Base-by-base conservation (phyloP, 2,329 filamentous ascomycete genomes). In the Phoma sp. region DNA sequence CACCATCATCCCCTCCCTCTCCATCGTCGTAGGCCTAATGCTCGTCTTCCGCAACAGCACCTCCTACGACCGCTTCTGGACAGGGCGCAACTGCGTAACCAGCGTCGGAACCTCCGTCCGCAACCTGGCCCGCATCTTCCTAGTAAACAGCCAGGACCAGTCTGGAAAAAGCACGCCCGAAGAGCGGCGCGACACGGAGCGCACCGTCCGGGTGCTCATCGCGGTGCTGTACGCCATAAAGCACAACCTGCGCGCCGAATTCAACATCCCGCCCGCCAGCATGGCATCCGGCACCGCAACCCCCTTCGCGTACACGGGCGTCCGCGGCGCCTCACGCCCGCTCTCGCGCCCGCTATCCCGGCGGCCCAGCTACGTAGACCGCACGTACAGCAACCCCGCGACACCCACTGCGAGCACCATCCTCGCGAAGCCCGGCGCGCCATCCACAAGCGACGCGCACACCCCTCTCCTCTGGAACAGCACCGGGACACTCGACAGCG, bases 31-130 rank as follows among this genome's bases (percentile, higher is more conserved):
- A 2, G 86, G 86, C 64, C 70, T 88, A 36, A 87, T 88, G 80
- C 83, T 88, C 30, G 86, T 88, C 25, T 88, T 88, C 74, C 81
- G 86, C 33, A 88, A 88, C 62, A 79, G 82, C 60, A 87, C 85
- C 3, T 82, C 79, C 47, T 88, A 87, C 72, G 85, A 86, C 61
- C 79, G 85, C 2, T 88, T 87, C 75, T 88, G 85, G 85, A 81
- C 82, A 3, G 83, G 83, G 4, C 75, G 83, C 38, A 82, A 81
- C 60, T 80, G 83, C 59, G 78, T 88, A 49, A 83, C 79, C 9
- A 80, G 79, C 0, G 78, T 87, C 27, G 80, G 80, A 42, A 86
- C 85, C n/a, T 77, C 77, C 35, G 79, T 87, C 11, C 79, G 85
- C 50, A 87, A 86, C 60, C 76, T 88, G 0, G 81, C 83, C 2